Evolutionary conservation across 1,284 basidiomycete species (phyloP).

Genomic region (Sanguinoderma infundibulare): DNA sequence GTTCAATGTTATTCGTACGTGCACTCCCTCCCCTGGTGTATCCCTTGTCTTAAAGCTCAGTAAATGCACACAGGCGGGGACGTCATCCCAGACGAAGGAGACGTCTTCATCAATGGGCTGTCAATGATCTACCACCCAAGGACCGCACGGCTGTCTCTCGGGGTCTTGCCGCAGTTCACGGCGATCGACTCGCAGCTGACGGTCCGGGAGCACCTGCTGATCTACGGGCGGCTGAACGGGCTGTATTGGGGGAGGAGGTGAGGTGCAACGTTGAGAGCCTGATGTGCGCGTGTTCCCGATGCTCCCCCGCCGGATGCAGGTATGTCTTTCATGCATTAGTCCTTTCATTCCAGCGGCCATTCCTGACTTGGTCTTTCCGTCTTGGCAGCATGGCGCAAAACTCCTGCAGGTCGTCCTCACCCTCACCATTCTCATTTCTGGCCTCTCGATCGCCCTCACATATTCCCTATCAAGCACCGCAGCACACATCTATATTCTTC

Average conservation of each 20-base stretch:
- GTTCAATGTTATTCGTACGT: constrained; percentile 75
- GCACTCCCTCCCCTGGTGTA: no score
- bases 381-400: constrained; percentile 21
- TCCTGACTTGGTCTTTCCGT: constrained; percentile 1
- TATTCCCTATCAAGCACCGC: constrained; percentile 56
- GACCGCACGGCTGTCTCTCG: constrained; percentile 66
- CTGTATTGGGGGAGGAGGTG: constrained; percentile 53
- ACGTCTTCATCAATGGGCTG: constrained; percentile 65
- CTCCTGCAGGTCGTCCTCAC: constrained; percentile 48
- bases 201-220: constrained; percentile 73
- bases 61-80: constrained; percentile 53
- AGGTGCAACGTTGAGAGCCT: constrained; percentile 59
- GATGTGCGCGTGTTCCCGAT: constrained; percentile 76
- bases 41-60: not conserved
- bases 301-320: constrained; percentile 80
- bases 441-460: constrained; percentile 54
- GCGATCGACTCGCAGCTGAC: constrained; percentile 81
- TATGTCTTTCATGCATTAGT: constrained; percentile 38
- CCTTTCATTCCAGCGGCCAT: not conserved
- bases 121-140: constrained; percentile 67
- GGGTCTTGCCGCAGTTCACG: constrained; percentile 85
- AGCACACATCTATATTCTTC: constrained; percentile 52
- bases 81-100: constrained; percentile 62
- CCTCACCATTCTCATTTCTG: constrained; percentile 54
- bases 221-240: constrained; percentile 75